Base-by-base conservation (phyloP, 371 early-diverging fungal genomes). In the Rhizopus delemar region DNA sequence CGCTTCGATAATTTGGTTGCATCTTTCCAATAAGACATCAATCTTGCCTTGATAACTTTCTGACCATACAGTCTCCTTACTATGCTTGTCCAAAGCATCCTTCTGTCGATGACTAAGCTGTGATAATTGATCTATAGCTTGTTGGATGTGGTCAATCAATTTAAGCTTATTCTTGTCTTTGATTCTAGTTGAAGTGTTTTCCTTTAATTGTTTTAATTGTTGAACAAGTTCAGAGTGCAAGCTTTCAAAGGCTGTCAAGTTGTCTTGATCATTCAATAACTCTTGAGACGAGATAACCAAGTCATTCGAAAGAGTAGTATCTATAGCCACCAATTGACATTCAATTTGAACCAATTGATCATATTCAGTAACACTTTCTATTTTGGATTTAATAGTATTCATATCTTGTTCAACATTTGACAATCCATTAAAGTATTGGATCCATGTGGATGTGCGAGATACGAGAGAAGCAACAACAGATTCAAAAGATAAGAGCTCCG, bases 371-470 rank as follows among this genome's bases (percentile, higher is more conserved):
- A 15, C 43, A 15, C 15, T 11, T 43, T 43, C n/a, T 13, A 43
- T n/a, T 43, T 6, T 43, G 15, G 43, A 4, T n/a, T 43, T 11
- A n/a, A 38, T 31, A 22, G 36, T 5, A 2, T 49, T 22, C 3
- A 61, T 41, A 1, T 61, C 61, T 11, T 50, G 9, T 9, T 34
- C 32, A 16, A 54, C 36, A 3, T 5, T 11, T n/a, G 5, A 5
- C 4, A 69, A 39, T 31, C 38, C 41, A 22, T 60, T 41, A 9
- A 64, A 55, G 8, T 51, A n/a, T 4, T 55, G 54, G 8, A 38
- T 31, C 69, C 69, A 69, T 52, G 55, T 56, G 0, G 59, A 56
- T 13, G 59, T 51, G 4, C 69, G 61, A 38, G 65, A 45, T 2
- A 65, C 29, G 5, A 65, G 50, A 43, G 39, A 41, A 11, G 62